Conservation (phyloP, 2,329 filamentous ascomycete species). For the Moelleriella libera region DNA sequence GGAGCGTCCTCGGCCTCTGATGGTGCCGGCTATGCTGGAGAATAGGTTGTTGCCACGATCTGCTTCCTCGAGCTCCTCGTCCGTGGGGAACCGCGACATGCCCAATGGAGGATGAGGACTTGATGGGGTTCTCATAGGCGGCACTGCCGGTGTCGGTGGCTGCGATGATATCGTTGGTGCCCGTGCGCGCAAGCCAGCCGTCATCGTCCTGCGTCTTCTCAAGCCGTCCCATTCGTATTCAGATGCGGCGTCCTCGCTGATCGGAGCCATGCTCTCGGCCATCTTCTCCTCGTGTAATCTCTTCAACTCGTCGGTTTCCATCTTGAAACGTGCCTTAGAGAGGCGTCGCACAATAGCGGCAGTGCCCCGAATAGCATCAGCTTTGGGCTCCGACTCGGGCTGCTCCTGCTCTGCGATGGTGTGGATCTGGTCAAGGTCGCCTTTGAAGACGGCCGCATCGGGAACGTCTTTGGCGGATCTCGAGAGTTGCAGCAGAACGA, state of each 20-base stretch:
- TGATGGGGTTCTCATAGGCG: conserved; percentile 8
- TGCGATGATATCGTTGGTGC: conserved; percentile 10
- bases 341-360: conserved; percentile 78
- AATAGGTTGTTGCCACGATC: conserved; percentile 31
- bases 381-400: conserved; percentile 90
- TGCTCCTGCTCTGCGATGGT: conserved; percentile 92
- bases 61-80: conserved; percentile 44
- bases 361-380: conserved; percentile 84
- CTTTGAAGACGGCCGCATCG: conserved; percentile 80
- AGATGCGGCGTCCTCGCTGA: conserved; percentile 59
- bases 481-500: conserved; percentile 86
- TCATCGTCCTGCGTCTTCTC: conserved; percentile 52
- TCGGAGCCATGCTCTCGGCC: conserved; percentile 55
- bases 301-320: conserved; percentile 66
- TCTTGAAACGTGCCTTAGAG: conserved; percentile 59
- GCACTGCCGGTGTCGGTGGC: conserved; percentile 12
- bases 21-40: conserved; percentile 42
- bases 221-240: conserved; percentile 83
- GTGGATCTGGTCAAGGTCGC: conserved; percentile 86
- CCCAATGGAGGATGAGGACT: conserved; percentile 39
- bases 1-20: conserved; percentile 20
- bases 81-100: conserved; percentile 67
- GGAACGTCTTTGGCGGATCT: conserved; percentile 97
- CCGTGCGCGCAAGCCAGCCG: conserved; percentile 14
- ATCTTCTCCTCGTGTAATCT: conserved; percentile 67